Base-by-base conservation (phyloP, 441 rosid species). In the Populus hybrid region DNA sequence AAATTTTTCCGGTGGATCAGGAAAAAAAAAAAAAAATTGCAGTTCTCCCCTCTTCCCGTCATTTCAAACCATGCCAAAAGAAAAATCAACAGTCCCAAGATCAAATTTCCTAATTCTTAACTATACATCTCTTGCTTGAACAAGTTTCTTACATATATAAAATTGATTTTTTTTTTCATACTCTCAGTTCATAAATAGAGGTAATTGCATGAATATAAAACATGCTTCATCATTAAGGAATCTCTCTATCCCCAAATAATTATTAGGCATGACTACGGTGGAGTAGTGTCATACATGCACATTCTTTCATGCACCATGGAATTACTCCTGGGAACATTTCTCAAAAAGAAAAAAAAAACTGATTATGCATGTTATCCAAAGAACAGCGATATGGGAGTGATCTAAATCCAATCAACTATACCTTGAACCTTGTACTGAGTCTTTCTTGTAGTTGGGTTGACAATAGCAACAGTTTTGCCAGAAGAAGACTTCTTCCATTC, bases 341-440 rank as follows among this genome's bases (percentile, higher is more conserved):
- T n/a, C 64, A 59, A 21, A 19, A 57, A 57, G 19, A 53, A 18
- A 35, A 16, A 53, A 36, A 36, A 36, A 18, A 21, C 23, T n/a
- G 64, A n/a, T n/a, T 11, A 57, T 21, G 11, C n/a, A 73, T 23
- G 7, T 18, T 21, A 1, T 19, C 28, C 21, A 69, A 69, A 34
- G 10, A 30, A 69, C 50, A 8, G 30, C 9, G 11, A 30, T 1
- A 32, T 28, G 6, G 38, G 9, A 69, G 38, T 19, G 19, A 61
- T 3, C 23, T 18, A 46, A 34, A 61, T 3, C 23, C 7, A 46
- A 69, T 19, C 23, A 28, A 61, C 26, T 59, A 19, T 79, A 95
- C 99, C 99, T 90, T 94, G 97, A 87, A 96, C 99, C 83, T 88
- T 94, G 89, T 87, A 96, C 81, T 92, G 97, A 68, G 93, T 90